Evolutionary conservation across 1,284 basidiomycete genomes (phyloP), one percentile per base, ranked within the genome.

Genomic region (Moniliophthora roreri): DNA sequence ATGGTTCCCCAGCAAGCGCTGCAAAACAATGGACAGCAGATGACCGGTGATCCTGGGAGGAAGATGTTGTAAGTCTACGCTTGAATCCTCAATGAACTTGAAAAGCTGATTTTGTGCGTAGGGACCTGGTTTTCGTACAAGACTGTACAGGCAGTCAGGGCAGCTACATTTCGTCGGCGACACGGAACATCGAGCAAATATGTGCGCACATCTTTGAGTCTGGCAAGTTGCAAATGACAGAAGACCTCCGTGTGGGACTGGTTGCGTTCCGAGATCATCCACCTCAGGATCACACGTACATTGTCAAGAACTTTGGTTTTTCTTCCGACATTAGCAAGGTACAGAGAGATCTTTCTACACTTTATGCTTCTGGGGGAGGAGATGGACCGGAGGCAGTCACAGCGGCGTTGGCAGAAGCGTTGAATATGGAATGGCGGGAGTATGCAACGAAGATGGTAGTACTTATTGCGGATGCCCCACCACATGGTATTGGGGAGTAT

Each of bases 311-410:
- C 69, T 93, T 96, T 77, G 92, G 91, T 2, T 98, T 99, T 74
- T 92, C 93, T 16, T 93, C 91, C 6, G 88, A 95, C 66, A 95
- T 98, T 62, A 79, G 82, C 60, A 81, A 89, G 63, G 90, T 98
- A 26, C 92, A 98, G 64, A 85, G 81, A 63, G 84, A 95, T 67
- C 80, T 99, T 54, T 89, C 89, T 42, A 77, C 80, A 20, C 74
- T 95, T 56, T 94, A 96, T 72, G 97, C 97, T 13, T 91, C 90
- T 4, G 96, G 96, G 13, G 95, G 97, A 24, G 96, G 96, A 10
- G 96, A 99, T 76, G 96, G 97, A 0, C 97, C 97, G 0, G 97
- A 99, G 68, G 97, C 95, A 3, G 92, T 98, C 54, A 99, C 97
- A 0, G 95, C 96, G 3, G 96, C 91, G 10, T 76, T 99, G 70